Evolutionary conservation across 164 flowering plant species (phyloP), one percentile per base, ranked within the genome.

Genomic region (Santalum album): DNA sequence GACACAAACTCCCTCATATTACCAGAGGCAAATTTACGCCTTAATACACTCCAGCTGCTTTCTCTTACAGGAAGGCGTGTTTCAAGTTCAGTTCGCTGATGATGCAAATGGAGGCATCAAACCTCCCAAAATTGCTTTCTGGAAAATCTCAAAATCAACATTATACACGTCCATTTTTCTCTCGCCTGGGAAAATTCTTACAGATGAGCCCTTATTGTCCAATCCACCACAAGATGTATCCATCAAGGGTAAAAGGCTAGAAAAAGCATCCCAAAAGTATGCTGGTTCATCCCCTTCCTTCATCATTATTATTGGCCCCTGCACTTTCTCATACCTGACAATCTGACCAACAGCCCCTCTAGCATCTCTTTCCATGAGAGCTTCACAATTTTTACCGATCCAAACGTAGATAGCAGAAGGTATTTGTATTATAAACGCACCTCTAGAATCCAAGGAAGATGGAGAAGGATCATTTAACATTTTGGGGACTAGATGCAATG

Each of bases 401-500:
- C 95, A 86, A 51, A 86, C 66, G 61, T 73, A 86, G 20, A 86
- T 81, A 25, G 84, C 70, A 49, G 84, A 76, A 58, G 95, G 82
- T 44, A 81, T 57, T 22, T 83, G 95, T 52, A 86, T 57, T 36
- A 86, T 81, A 63, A 86, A 86, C 22, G 87, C 86, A 47, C 95
- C 95, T 64, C 95, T 78, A 35, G 95, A 83, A 74, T 86, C 95
- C 56, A 86, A 62, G 20, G 80, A 76, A 53, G 65, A 60, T 12
- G 84, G 81, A 38, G 86, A 75, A 54, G 86, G 95, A 60, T 75
- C 86, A 60, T 73, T 83, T 61, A 86, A 72, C 87, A 83, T 75
- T 65, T 81, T 86, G 2, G 90, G 95, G 29, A 86, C 90, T 51
- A 83, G 81, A 74, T 86, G 95, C 65, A 86, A 67, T 46, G 95